phyloP scores from a whole-genome alignment of 2,329 filamentous ascomycete species.

The Alternaria dauci region DNA sequence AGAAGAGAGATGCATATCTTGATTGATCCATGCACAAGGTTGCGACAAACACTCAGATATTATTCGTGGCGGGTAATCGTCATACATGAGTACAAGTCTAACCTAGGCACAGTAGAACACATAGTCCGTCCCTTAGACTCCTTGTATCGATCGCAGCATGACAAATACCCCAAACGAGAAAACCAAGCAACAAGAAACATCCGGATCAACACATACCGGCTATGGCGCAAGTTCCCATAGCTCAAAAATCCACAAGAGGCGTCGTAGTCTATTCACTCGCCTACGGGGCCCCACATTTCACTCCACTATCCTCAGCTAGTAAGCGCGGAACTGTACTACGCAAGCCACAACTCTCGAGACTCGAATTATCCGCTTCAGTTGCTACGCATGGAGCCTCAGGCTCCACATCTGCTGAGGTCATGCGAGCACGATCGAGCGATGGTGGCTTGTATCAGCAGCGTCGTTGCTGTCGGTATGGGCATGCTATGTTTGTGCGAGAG shows the following conservation, averaged over 20 bases:
- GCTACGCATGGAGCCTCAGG: not conserved
- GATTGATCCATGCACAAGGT: not conserved
- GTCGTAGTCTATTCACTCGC: not conserved
- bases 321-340: conserved; percentile 24
- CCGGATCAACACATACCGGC: not conserved
- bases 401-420: not conserved
- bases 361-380: not conserved
- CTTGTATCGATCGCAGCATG: not conserved
- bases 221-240: not conserved
- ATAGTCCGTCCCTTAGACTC: not conserved
- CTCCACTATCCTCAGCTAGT: conserved; percentile 35
- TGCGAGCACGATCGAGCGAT: conserved; percentile 5
- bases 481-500: conserved; percentile 3
- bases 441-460: conserved; percentile 3
- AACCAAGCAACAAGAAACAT: not conserved
- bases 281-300: conserved; percentile 14
- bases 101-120: not conserved
- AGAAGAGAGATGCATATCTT: not conserved
- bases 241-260: not conserved
- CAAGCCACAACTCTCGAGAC: not conserved
- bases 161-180: not conserved
- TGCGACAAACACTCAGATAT: not conserved
- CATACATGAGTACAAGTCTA: not conserved
- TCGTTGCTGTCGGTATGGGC: not conserved
- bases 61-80: not conserved